Evolutionary conservation across 768 basidiomycete genomes (phyloP), one percentile per base, ranked within the genome.

Genomic region (Crucibulum laeve): DNA sequence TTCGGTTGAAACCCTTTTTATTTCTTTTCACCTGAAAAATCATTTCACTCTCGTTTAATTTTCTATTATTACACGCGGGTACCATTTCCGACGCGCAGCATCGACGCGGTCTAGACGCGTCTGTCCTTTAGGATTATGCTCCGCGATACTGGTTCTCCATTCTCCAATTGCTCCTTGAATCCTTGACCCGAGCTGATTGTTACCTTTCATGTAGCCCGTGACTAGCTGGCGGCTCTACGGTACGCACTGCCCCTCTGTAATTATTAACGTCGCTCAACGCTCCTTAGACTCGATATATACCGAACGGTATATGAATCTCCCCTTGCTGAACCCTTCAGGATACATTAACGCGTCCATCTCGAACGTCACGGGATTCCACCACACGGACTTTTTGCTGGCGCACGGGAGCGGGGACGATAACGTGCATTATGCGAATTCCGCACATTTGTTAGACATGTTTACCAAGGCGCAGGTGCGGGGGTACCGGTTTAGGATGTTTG

Each of bases 401-500:
- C 94, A 97, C 55, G 96, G 96, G 23, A 91, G 84, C 52, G 95
- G 85, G 6, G 95, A 98, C 59, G 95, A 98, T 60, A 98, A 98
- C 56, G 93, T 99, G 35, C 96, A 99, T 64, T 93, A 79, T 55
- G 80, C 87, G 28, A 94, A 99, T 65, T 82, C 87, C 42, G 92
- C 92, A 10, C 88, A 88, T 52, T 57, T 99, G 55, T 65, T 99
- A 25, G 95, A 98, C 63, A 93, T 96, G 83, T 77, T 99, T 53
- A 97, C 93, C 0, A 68, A 71, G 53, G 82, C 73, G 19, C 69
- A 81, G 44, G 77, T 97, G 35, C 72, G 84, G 53, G 74, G 76
- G 47, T 88, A 84, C 56, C 75, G 85, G 56, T 96, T 97, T 66
- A 79, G 94, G 57, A 91, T 97, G 89, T 99, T 97, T 65, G 92